Conservation (phyloP, 768 basidiomycete species). For the Lentinus tigrinus region DNA sequence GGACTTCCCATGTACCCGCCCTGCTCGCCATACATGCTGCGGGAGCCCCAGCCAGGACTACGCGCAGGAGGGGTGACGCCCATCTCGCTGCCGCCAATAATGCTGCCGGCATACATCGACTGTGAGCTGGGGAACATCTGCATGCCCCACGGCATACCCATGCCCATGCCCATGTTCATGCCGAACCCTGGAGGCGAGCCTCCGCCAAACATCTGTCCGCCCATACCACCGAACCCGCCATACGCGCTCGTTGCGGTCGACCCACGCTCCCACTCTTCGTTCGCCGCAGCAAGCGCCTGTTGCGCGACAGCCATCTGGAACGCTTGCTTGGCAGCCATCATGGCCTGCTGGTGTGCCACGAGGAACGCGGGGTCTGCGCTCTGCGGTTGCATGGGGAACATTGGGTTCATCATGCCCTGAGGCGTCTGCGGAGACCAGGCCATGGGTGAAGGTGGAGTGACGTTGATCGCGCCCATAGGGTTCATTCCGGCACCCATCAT, state of each 20-base stretch:
- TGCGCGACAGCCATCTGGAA: slow-evolving; percentile 90
- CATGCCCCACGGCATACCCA: slow-evolving; percentile 35
- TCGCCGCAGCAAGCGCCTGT: slow-evolving; percentile 86
- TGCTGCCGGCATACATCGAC: slow-evolving; percentile 68
- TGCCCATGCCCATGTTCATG: slow-evolving; percentile 26
- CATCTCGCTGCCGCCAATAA: slow-evolving; percentile 50
- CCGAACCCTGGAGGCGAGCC: slow-evolving; percentile 26
- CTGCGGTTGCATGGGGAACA: slow-evolving; percentile 30
- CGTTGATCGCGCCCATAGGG: slow-evolving; percentile 23
- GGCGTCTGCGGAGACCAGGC: slow-evolving; percentile 16
- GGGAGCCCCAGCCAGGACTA: slow-evolving; percentile 48
- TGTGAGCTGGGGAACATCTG: slow-evolving; percentile 50
- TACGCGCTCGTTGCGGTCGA: slow-evolving; percentile 44
- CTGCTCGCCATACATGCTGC: slow-evolving; percentile 70
- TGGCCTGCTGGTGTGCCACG: slow-evolving; percentile 84
- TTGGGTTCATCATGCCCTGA: slow-evolving; percentile 35
- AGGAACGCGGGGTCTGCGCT: slow-evolving; percentile 58
- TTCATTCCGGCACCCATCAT: slow-evolving; percentile 23
- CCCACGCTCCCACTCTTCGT: slow-evolving; percentile 86
- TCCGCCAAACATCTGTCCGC: slow-evolving; percentile 40
- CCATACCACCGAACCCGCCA: slow-evolving; percentile 31
- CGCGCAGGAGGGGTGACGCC: slow-evolving; percentile 34
- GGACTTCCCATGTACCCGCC: slow-evolving; percentile 39
- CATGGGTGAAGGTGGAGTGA: slow-evolving; percentile 21
- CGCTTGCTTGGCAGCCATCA: slow-evolving; percentile 83